phyloP scores from a whole-genome alignment of 257 asterid genomes.

The Plantago major region DNA sequence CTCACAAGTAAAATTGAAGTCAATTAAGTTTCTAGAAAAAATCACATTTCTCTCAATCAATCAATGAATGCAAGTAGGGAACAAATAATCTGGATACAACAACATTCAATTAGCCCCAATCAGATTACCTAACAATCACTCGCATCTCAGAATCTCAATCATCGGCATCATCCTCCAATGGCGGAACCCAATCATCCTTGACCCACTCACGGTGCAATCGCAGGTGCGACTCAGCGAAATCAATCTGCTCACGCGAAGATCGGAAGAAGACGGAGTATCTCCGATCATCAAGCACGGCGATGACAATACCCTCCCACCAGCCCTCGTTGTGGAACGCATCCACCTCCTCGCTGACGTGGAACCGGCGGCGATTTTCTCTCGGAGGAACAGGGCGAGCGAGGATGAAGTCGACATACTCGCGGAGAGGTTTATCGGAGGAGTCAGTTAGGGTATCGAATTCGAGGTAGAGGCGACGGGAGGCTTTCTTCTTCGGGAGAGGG shows the following conservation, averaged over 20 bases:
- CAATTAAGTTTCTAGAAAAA: no score
- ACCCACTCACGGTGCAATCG: conserved; percentile 70
- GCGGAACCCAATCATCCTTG: conserved; percentile 50
- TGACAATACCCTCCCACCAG: conserved; percentile 63
- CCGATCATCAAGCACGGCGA: conserved; percentile 13
- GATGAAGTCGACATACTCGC: conserved; percentile 36
- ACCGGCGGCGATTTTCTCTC: conserved; percentile 36
- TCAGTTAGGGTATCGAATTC: conserved; percentile 40
- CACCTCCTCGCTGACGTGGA: conserved; percentile 45
- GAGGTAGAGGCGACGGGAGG: conserved; percentile 15
- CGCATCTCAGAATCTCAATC: no score
- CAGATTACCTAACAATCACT: no score
- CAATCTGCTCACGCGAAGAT: conserved; percentile 48
- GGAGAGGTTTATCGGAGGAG: conserved; percentile 23
- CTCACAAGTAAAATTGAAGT: no score
- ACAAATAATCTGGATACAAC: no score
- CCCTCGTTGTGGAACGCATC: conserved; percentile 65
- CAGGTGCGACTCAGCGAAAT: conserved; percentile 32
- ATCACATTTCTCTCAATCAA: no score
- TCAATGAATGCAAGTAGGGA: no score
- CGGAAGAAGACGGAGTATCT: conserved; percentile 50
- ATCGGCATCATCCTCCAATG: conserved; percentile 17
- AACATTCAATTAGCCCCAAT: no score
- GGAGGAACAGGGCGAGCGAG: conserved; percentile 50
- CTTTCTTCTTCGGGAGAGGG: conserved; percentile 14